Conservation (phyloP, 2,329 filamentous ascomycete genomes). For the Pseudocercospora ulei region DNA sequence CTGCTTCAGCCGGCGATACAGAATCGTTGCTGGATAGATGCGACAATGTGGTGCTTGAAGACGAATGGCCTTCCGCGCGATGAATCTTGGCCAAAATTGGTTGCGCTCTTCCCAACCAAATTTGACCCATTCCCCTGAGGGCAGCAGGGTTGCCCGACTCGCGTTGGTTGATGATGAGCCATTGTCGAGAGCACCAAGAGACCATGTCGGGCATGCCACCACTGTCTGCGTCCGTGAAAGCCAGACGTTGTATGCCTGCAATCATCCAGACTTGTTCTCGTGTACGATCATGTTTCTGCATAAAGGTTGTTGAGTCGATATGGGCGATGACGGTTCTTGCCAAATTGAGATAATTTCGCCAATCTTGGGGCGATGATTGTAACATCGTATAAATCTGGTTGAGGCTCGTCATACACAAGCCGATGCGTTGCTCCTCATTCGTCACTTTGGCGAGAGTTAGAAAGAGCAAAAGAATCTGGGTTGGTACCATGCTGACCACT, state of each 20-base stretch:
- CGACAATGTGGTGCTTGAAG: conserved; percentile 34
- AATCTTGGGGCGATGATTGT: conserved; percentile 27
- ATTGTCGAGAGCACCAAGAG: conserved; percentile 44
- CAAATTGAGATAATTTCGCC: conserved; percentile 26
- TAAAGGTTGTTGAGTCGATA: conserved; percentile 36
- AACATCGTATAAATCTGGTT: conserved; percentile 33
- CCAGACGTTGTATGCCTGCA: conserved; percentile 42
- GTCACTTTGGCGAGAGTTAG: conserved; percentile 19
- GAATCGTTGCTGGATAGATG: conserved; percentile 27
- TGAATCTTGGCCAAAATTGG: conserved; percentile 43
- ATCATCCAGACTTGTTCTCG: conserved; percentile 39
- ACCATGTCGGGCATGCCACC: conserved; percentile 42
- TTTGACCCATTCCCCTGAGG: conserved; percentile 43
- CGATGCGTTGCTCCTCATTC: conserved; percentile 29
- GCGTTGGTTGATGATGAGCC: conserved; percentile 40
- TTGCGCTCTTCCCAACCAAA: conserved; percentile 47
- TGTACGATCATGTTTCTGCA: conserved; percentile 33
- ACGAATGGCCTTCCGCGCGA: conserved; percentile 37
- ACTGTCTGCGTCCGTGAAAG: conserved; percentile 43
- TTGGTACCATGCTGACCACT: conserved; percentile 16
- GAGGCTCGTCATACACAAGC: conserved; percentile 29
- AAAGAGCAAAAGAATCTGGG: conserved; percentile 17
- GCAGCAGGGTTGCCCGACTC: conserved; percentile 40
- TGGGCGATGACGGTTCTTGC: conserved; percentile 37
- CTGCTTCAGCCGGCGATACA: conserved; percentile 31